Base-by-base conservation (phyloP, 331 rosid genomes). In the Malus hybrid region DNA sequence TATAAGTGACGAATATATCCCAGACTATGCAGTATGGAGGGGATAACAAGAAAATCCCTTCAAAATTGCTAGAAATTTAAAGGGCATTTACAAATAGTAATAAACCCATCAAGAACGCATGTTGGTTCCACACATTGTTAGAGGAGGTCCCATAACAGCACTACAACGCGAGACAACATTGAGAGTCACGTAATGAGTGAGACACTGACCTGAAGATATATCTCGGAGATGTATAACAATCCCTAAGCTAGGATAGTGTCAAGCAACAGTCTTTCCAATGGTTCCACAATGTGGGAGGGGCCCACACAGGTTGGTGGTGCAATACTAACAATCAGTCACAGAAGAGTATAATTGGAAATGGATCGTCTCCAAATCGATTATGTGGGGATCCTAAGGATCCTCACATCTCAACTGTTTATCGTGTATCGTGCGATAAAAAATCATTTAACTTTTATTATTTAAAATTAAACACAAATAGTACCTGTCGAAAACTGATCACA, bases 1-100 rank as follows among this genome's bases (percentile, higher is more conserved):
- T 71, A 89, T 76, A 75, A 88, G 87, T 80, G 30, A 57, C 83
- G 79, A 77, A 83, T 67, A 71, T 19, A 75, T 18, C 18, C 48
- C 67, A 28, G 1, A 33, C 19, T 22, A 20, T 4, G 26, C 32
- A 71, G 32, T 11, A 30, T 29, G 16, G 10, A 70, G 48, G 5
- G 2, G 50, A n/a, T 33, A 55, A 56, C n/a, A 56, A 1, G 22
- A 33, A 18, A 1, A 56, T 11, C 2, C 7, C 65, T 50, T 33
- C 56, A 19, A 33, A 71, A 5, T 55, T 55, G 65, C 4, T 6
- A n/a, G 32, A n/a, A 71, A 52, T 16, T 16, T 0, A 8, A 9
- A 11, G 33, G 52, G 16, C 44, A 20, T 33, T 48, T 16, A 18
- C 1, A 32, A 28, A 30, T 2, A 18, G 46, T 22, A 46, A 46